These are phyloP conservation scores for Candida tunisiensis DNA, from an alignment of 1,139 yeast species.

Conservation along the genomic window DNA sequence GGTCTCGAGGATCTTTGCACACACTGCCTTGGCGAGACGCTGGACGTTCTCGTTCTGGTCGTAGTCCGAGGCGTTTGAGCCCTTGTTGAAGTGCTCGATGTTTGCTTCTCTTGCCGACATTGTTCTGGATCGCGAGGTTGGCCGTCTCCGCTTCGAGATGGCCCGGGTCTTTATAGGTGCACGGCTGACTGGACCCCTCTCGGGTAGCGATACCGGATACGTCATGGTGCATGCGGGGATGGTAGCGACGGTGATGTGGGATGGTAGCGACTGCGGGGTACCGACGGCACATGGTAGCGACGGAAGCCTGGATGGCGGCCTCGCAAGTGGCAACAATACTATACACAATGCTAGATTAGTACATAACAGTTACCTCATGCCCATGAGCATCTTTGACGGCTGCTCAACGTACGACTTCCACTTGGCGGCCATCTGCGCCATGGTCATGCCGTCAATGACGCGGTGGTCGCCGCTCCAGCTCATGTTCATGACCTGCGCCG, in stretches of 20 bases:
- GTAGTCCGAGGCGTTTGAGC: background rate
- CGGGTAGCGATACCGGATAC: no score
- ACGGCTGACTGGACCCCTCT: no score
- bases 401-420: constrained; percentile 14
- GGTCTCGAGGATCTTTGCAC: background rate
- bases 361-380: background rate
- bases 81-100: background rate
- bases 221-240: no score
- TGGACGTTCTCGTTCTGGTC: background rate
- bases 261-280: no score
- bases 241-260: no score
- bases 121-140: background rate
- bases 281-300: no score
- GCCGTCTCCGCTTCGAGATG: background rate
- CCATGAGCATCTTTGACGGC: constrained; percentile 3
- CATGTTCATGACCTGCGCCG: constrained; percentile 14
- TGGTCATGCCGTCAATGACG: constrained; percentile 19
- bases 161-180: no score
- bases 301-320: no score
- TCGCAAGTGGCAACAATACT: no score
- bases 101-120: background rate
- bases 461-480: constrained; percentile 22
- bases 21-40: background rate
- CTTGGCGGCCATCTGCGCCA: constrained; percentile 16
- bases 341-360: background rate